Evolutionary conservation across 495 filamentous ascomycete genomes (phyloP), one percentile per base, ranked within the genome.

Genomic region (Neurospora sp.): DNA sequence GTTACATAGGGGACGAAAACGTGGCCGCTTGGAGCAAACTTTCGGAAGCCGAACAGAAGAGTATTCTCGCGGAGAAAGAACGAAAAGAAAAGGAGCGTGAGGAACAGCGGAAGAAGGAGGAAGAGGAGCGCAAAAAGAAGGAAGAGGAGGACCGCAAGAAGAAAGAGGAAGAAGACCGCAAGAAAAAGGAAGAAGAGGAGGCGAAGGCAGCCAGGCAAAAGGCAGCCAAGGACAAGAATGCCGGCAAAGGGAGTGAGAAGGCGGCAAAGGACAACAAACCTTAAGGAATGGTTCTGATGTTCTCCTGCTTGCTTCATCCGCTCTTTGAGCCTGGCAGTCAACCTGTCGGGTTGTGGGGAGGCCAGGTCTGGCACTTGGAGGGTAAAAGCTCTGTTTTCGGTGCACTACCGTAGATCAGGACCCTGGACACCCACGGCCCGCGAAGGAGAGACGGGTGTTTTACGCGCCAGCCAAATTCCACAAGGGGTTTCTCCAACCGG

Each of bases 1-100:
- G 27, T 37, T 5, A 18, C 14, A 1, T 18, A 66, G 53, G 53
- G 88, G 88, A 89, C 75, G 81, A 80, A 69, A 81, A 88, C 74
- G 84, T 85, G 3, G 83, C 84, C 66, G 81, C 79, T 27, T 88
- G 87, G 77, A 79, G 80, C 41, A 79, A 81, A 61, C 77, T 88
- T 53, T 75, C 83, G 12, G 79, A 79, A 20, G 84, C 84, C 53
- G 85, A 88, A 68, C 82, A 88, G 74, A 79, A 81, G 71, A 79
- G 80, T 70, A 83, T 84, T 74, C 82, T 89, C 71, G 83, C 80
- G 1, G 75, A 83, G 66, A 84, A 83, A 76, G 74, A 80, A 61
- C 68, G 70, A 37, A 76, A 81, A 46, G 70, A 68, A 68, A 75
- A 80, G 74, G 75, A 77, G 16, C 73, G 27, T 7, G 78, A 76